Percentiles rank a stretch among this genome's conserved stretches.
phyloP scores from a whole-genome alignment of 257 asterid species.

The Paulownia fortunei region DNA sequence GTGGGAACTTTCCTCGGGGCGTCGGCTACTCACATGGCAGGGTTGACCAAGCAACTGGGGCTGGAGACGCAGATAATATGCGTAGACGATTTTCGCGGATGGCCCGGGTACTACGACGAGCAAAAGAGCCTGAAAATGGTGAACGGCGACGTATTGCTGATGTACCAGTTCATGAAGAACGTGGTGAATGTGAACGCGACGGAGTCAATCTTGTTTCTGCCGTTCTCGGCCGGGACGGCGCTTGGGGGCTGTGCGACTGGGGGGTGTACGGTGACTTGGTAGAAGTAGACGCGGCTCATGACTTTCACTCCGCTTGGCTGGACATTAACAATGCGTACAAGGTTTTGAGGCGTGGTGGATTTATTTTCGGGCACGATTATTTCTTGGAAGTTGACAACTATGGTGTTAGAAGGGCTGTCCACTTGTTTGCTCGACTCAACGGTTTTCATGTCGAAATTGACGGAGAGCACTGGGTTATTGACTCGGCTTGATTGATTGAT shows the following conservation, averaged over 20 bases:
- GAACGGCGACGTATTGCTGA: slow-evolving; percentile 58
- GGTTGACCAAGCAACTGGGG: too few species aligned
- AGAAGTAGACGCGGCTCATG: slow-evolving; percentile 75
- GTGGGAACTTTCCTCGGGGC: too few species aligned
- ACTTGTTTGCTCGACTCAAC: slow-evolving; percentile 53
- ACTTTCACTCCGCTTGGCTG: slow-evolving; percentile 74
- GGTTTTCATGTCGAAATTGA: slow-evolving; percentile 40
- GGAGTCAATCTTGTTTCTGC: slow-evolving; percentile 38
- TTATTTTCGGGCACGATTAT: too few species aligned
- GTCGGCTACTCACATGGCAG: too few species aligned
- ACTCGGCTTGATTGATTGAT: too few species aligned
- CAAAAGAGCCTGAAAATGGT: slow-evolving; percentile 58
- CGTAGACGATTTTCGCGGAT: slow-evolving; percentile 78
- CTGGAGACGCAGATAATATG: slow-evolving; percentile 55
- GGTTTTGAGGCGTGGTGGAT: too few species aligned
- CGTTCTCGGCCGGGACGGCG: slow-evolving; percentile 67
- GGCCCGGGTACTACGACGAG: slow-evolving; percentile 69
- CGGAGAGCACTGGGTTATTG: too few species aligned
- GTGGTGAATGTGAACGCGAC: slow-evolving; percentile 51
- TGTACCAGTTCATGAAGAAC: slow-evolving; percentile 77
- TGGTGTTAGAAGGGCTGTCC: neutral
- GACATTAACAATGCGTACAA: slow-evolving; percentile 67
- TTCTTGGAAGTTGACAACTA: too few species aligned
- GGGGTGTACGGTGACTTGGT: slow-evolving; percentile 69
- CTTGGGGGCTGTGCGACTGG: slow-evolving; percentile 72